Evolutionary conservation across 129 eudicot species (phyloP).

Genomic region (Chrysanthemum lavandulifolium): DNA sequence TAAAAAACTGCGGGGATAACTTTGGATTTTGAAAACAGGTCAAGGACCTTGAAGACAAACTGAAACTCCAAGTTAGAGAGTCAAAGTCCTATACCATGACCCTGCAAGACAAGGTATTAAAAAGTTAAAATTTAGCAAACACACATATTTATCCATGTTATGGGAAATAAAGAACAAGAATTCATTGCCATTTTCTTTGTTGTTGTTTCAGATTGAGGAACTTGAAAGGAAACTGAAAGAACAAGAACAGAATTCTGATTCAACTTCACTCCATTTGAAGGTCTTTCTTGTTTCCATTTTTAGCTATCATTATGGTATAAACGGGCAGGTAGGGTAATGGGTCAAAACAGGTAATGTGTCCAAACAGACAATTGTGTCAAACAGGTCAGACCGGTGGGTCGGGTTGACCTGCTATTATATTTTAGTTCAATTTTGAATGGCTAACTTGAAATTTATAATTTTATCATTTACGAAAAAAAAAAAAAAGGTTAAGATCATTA

Average conservation of each 20-base stretch:
- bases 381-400: too few species aligned
- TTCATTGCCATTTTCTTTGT: not conserved
- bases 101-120: slow-evolving; percentile 66
- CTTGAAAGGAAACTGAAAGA: slow-evolving; percentile 75
- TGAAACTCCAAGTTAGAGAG: slow-evolving; percentile 61
- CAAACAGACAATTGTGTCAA: too few species aligned
- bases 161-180: not conserved
- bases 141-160: slow-evolving; percentile 6
- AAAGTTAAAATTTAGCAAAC: not conserved
- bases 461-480: not conserved
- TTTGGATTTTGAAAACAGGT: slow-evolving; percentile 45
- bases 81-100: slow-evolving; percentile 45
- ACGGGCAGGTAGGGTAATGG: not conserved
- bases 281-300: slow-evolving; percentile 22
- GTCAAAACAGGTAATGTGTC: too few species aligned
- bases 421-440: too few species aligned
- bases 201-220: slow-evolving; percentile 60
- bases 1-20: not conserved
- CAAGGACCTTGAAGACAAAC: slow-evolving; percentile 66
- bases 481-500: too few species aligned
- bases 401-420: too few species aligned
- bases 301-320: too few species aligned
- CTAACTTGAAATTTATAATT: too few species aligned
- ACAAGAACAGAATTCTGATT: slow-evolving; percentile 48
- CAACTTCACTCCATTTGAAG: slow-evolving; percentile 61